A percentile compares a stretch with the other conserved stretches of the same genome.
These are phyloP conservation scores for Pharus latifolius DNA, from an alignment of 176 grass and related monocot species.

Conservation along the genomic window DNA sequence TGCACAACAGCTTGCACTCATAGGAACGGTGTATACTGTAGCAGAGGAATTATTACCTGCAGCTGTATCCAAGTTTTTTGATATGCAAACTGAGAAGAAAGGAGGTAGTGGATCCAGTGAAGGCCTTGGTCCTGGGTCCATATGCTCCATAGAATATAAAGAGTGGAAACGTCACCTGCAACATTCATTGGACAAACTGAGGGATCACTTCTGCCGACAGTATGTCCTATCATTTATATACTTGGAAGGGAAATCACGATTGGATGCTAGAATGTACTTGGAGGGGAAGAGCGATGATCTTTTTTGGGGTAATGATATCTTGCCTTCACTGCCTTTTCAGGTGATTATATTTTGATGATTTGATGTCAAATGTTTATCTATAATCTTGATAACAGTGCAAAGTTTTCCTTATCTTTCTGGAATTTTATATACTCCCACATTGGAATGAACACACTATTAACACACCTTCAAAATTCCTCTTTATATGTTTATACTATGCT, in stretches of 20 bases:
- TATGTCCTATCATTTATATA: constrained; percentile 98
- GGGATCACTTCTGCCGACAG: constrained; percentile 89
- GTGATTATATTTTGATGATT: constrained; percentile 40
- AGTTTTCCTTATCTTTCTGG: background rate
- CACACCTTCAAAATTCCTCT: background rate
- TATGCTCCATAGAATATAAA: constrained; percentile 67
- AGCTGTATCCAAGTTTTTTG: constrained; percentile 67
- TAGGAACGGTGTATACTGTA: constrained; percentile 65
- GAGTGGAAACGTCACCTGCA: constrained; percentile 81
- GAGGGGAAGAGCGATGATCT: constrained; percentile 62
- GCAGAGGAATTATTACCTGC: constrained; percentile 79
- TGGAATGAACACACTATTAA: background rate
- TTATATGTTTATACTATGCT: background rate
- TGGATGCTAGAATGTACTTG: constrained; percentile 97
- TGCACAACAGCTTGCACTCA: constrained; percentile 63
- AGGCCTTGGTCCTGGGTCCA: constrained; percentile 31
- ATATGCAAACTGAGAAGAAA: constrained; percentile 57
- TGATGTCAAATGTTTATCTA: constrained; percentile 7
- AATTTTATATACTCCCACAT: too few relatives aligned
- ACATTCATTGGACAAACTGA: constrained; percentile 83
- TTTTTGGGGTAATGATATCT: constrained; percentile 60
- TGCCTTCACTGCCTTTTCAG: constrained; percentile 91
- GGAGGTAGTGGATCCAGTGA: constrained; percentile 50
- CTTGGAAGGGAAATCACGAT: constrained; percentile 83
- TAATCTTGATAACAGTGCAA: background rate